Percentiles rank a stretch among this genome's conserved stretches.
Evolutionary conservation across 257 asterid species (phyloP).

Genomic region (Lycium barbarum): DNA sequence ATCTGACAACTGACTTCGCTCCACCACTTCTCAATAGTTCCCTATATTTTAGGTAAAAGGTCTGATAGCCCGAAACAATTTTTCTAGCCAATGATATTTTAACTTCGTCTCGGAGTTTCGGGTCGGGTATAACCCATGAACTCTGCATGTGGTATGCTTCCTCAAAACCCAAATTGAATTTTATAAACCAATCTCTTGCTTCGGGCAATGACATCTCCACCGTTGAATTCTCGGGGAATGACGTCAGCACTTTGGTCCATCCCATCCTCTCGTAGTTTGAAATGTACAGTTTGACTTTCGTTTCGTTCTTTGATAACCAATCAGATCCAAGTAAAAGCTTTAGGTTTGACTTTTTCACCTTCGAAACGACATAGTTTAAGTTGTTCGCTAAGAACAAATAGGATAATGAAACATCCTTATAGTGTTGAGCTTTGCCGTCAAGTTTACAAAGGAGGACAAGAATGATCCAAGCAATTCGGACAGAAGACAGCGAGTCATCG

Average conservation of each 20-base stretch:
- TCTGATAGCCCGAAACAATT: constrained; percentile 55
- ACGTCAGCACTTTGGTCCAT: constrained; percentile 53
- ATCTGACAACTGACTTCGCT: constrained; percentile 56
- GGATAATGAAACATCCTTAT: constrained; percentile 69
- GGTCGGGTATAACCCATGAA: constrained; percentile 76
- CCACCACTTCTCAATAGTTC: constrained; percentile 32
- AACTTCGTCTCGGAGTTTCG: constrained; percentile 52
- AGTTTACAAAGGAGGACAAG: constrained; percentile 86
- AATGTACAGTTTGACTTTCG: constrained; percentile 57
- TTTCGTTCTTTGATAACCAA: constrained; percentile 61
- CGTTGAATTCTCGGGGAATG: constrained; percentile 56
- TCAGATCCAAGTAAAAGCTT: constrained; percentile 67
- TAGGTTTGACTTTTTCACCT: constrained; percentile 65
- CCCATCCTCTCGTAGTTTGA: constrained; percentile 61
- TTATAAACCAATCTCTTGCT: constrained; percentile 44
- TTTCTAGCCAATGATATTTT: constrained; percentile 48
- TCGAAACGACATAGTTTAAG: constrained; percentile 75
- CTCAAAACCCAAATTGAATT: constrained; percentile 56
- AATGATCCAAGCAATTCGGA: constrained; percentile 72
- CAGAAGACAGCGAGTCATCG: constrained; percentile 49
- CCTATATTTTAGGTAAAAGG: constrained; percentile 47
- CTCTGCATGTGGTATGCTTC: constrained; percentile 51
- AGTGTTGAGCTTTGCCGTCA: constrained; percentile 71
- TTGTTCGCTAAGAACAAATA: constrained; percentile 82
- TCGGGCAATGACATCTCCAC: constrained; percentile 44